These are phyloP conservation scores for Lachancea dasiensis DNA, from an alignment of 805 yeast species.

Conservation along the genomic window DNA sequence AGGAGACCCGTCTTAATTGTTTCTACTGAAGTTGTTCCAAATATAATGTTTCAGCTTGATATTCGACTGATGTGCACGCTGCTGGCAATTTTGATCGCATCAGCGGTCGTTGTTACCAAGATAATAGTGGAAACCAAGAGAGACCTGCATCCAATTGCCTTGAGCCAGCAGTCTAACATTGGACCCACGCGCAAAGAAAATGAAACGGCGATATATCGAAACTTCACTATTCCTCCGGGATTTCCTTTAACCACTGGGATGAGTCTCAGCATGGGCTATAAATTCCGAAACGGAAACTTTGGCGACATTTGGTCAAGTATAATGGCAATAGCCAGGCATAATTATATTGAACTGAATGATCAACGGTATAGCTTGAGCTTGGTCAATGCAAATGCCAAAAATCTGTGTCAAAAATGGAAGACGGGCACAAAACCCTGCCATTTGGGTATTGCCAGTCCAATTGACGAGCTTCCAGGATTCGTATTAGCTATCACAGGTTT, in stretches of 20 bases:
- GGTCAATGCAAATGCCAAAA: constrained; percentile 24
- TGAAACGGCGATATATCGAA: constrained; percentile 74
- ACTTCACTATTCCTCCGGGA: constrained; percentile 68
- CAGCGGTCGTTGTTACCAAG: constrained; percentile 16
- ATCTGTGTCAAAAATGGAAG: constrained; percentile 12
- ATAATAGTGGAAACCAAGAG: constrained; percentile 31
- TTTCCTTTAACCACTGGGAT: constrained; percentile 63
- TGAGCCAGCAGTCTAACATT: constrained; percentile 58
- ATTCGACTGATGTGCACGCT: constrained; percentile 13
- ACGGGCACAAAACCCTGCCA: constrained; percentile 9
- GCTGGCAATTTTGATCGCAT: constrained; percentile 10
- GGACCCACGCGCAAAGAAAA: constrained; percentile 55
- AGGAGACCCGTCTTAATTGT: no score
- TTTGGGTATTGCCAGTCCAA: constrained; percentile 29
- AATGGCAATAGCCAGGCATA: constrained; percentile 25
- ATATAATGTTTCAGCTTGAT: no score
- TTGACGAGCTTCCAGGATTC: constrained; percentile 33
- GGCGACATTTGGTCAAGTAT: constrained; percentile 67
- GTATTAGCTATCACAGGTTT: constrained; percentile 41
- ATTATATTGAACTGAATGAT: constrained; percentile 21
- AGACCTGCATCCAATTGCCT: constrained; percentile 54
- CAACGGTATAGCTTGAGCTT: constrained; percentile 12
- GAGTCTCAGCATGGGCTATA: constrained; percentile 57
- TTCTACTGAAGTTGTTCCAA: no score
- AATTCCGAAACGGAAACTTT: constrained; percentile 66